These are phyloP conservation scores for Erodium trifolium DNA, from an alignment of 441 rosid genomes.

Conservation along the genomic window DNA sequence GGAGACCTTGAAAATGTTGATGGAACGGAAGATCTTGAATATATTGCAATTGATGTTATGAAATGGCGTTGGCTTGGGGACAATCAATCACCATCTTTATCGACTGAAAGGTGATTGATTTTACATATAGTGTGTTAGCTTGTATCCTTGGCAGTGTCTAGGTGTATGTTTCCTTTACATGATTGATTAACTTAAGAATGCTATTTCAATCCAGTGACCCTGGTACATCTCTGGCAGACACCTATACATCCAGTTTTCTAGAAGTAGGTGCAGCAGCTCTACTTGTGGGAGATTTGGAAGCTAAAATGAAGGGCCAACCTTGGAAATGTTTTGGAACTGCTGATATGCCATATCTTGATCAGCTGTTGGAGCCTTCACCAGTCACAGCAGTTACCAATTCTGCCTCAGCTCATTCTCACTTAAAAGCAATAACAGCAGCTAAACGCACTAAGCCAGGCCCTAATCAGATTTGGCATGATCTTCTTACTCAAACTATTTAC, in stretches of 20 bases:
- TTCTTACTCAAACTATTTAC: slow-evolving; percentile 19
- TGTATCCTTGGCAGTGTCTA: slow-evolving; percentile 5
- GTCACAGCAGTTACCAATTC: slow-evolving; percentile 65
- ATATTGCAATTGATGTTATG: slow-evolving; percentile 65
- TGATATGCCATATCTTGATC: slow-evolving; percentile 92
- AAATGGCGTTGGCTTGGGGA: slow-evolving; percentile 92
- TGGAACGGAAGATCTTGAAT: slow-evolving; percentile 53
- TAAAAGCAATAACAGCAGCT: slow-evolving; percentile 80
- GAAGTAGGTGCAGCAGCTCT: slow-evolving; percentile 97
- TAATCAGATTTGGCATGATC: slow-evolving; percentile 65
- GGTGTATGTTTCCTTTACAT: slow-evolving; percentile 2
- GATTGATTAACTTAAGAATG: slow-evolving; percentile 16
- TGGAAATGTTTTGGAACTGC: slow-evolving; percentile 87
- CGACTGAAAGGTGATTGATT: slow-evolving; percentile 57
- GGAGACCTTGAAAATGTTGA: slow-evolving; percentile 55
- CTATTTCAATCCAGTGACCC: slow-evolving; percentile 41
- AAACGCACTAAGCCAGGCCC: slow-evolving; percentile 78
- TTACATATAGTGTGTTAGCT: slow-evolving; percentile 7
- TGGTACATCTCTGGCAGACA: slow-evolving; percentile 49
- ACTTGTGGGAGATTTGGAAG: slow-evolving; percentile 89
- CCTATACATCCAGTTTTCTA: slow-evolving; percentile 58
- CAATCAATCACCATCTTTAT: slow-evolving; percentile 39
- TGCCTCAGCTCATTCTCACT: slow-evolving; percentile 64
- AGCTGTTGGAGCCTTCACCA: slow-evolving; percentile 83
- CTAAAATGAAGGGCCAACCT: slow-evolving; percentile 82